Evolutionary conservation across 306 rosid genomes (phyloP).

Genomic region (Astragalus membranaceus): DNA sequence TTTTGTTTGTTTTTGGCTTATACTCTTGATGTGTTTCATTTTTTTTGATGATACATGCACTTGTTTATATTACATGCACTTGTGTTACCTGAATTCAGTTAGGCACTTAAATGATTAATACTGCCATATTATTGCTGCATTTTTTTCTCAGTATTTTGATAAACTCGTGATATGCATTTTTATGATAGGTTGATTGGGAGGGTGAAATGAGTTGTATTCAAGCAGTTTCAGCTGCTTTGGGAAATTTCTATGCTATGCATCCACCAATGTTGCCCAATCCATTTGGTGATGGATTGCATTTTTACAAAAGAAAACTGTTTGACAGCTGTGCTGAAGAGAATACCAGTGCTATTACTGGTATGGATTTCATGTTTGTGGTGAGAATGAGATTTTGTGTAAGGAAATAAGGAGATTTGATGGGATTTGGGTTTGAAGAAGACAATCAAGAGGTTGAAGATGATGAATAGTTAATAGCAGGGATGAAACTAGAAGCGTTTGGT

Average conservation of each 20-base stretch:
- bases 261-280: slow-evolving; percentile 93
- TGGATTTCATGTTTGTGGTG: slow-evolving; percentile 15
- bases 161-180: slow-evolving; percentile 12
- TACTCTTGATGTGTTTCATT: slow-evolving; percentile 1
- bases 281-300: slow-evolving; percentile 58
- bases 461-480: too few relatives aligned
- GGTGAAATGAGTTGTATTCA: slow-evolving; percentile 70
- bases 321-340: slow-evolving; percentile 30
- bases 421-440: too few relatives aligned
- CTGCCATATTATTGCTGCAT: not conserved
- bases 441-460: too few relatives aligned
- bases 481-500: too few relatives aligned
- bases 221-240: slow-evolving; percentile 77
- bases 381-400: too few relatives aligned
- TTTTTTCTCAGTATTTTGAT: slow-evolving; percentile 1
- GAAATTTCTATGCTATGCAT: slow-evolving; percentile 86
- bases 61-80: slow-evolving; percentile 54
- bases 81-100: slow-evolving; percentile 11
- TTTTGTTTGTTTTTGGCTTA: slow-evolving; percentile 9
- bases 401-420: too few relatives aligned
- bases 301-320: slow-evolving; percentile 46
- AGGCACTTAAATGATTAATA: not conserved
- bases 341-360: slow-evolving; percentile 37
- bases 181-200: slow-evolving; percentile 76
- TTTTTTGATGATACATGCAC: slow-evolving; percentile 43